Evolutionary conservation across 345 rosid species (phyloP).

Genomic region (Salix suchowensis): DNA sequence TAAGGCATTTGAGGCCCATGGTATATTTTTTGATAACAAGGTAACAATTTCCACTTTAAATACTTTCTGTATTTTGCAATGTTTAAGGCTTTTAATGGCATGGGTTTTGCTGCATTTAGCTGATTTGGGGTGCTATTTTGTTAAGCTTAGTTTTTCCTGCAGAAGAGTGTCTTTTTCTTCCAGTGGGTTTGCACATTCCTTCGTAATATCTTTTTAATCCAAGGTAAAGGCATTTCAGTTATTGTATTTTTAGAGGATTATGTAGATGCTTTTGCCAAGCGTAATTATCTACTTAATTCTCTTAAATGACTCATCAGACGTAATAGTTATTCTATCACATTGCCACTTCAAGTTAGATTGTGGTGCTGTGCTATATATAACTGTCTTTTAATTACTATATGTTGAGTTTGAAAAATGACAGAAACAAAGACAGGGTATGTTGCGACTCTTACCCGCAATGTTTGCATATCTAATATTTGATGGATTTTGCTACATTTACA

Average conservation of each 20-base stretch:
- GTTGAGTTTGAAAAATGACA: background rate
- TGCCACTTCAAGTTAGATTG: background rate
- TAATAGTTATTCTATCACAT: background rate
- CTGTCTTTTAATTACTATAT: background rate
- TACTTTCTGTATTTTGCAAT: background rate
- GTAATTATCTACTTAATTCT: background rate
- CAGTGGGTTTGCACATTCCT: background rate
- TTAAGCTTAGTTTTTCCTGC: background rate
- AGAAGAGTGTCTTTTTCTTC: background rate
- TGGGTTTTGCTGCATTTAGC: background rate
- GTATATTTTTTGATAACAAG: conserved; percentile 74
- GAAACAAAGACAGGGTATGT: background rate
- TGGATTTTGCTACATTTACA: background rate
- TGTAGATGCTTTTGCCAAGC: background rate
- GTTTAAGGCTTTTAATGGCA: background rate
- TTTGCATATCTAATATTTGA: background rate
- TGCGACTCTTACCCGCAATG: background rate
- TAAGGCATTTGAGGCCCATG: conserved; percentile 58
- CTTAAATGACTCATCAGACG: background rate
- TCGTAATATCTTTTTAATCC: background rate
- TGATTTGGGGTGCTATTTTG: background rate
- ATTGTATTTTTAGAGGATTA: background rate
- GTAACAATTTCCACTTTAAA: conserved; percentile 26
- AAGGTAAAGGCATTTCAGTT: background rate
- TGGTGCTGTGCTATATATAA: background rate